Evolutionary conservation across 2,329 filamentous ascomycete species (phyloP).

Genomic region (Cadophora sp.): DNA sequence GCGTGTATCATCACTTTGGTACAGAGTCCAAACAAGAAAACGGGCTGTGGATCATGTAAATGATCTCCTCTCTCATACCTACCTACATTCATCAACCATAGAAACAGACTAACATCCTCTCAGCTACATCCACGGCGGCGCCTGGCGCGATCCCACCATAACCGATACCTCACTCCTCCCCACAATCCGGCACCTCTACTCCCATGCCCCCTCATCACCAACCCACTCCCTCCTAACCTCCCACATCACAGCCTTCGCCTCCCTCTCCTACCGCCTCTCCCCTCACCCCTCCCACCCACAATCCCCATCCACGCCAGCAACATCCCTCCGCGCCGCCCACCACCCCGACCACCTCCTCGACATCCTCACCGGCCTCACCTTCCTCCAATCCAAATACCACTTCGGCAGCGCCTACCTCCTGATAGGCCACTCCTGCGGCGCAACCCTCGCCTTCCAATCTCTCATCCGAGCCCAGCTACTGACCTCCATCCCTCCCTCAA

Average conservation of each 20-base stretch:
- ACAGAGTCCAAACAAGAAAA: background rate
- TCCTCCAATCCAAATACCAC: conserved; percentile 55
- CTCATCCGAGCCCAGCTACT: conserved; percentile 28
- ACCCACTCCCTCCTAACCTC: background rate
- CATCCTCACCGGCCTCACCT: conserved; percentile 56
- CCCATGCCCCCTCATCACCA: conserved; percentile 40
- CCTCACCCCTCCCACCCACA: conserved; percentile 57
- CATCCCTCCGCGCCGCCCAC: conserved; percentile 48
- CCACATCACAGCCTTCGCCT: conserved; percentile 67
- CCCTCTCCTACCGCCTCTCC: conserved; percentile 69
- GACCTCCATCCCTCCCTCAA: background rate
- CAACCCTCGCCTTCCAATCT: conserved; percentile 66
- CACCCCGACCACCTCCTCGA: conserved; percentile 70
- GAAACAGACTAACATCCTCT: background rate
- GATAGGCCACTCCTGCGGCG: conserved; percentile 68
- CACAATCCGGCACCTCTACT: conserved; percentile 19
- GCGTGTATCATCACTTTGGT: conserved; percentile 19
- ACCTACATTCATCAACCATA: background rate
- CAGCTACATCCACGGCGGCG: conserved; percentile 62
- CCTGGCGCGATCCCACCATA: conserved; percentile 64
- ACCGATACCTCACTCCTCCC: conserved; percentile 43
- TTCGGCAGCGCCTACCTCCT: conserved; percentile 58
- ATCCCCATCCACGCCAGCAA: conserved; percentile 30
- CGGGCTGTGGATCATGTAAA: conserved; percentile 16
- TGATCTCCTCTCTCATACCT: background rate